These are phyloP conservation scores for Kluyveromyces lactis DNA, from an alignment of 805 yeast genomes.

Conservation along the genomic window DNA sequence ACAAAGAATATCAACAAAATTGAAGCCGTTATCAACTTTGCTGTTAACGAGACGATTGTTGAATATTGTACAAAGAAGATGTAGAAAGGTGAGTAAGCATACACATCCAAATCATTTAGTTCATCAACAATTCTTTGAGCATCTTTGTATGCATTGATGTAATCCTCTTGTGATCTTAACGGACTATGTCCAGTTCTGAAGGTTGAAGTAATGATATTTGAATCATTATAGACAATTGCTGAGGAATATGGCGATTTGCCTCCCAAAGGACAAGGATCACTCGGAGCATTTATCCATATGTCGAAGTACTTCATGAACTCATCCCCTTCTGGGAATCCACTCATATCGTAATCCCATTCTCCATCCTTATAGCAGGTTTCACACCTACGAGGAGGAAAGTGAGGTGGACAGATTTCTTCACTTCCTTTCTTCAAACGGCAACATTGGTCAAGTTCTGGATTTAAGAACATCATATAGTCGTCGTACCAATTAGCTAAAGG, in stretches of 20 bases:
- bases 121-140: conserved; percentile 60
- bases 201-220: conserved; percentile 45
- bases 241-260: conserved; percentile 87
- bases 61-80: conserved; percentile 86
- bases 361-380: conserved; percentile 59
- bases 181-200: conserved; percentile 79
- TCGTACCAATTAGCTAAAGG: conserved; percentile 93
- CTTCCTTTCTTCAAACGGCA: conserved; percentile 59
- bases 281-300: conserved; percentile 76
- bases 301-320: conserved; percentile 65
- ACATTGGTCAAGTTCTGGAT: conserved; percentile 81
- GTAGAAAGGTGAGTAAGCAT: conserved; percentile 91
- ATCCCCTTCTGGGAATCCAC: conserved; percentile 69
- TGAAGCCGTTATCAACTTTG: conserved; percentile 46
- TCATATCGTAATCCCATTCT: conserved; percentile 65
- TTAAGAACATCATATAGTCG: conserved; percentile 78
- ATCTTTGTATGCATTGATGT: conserved; percentile 68
- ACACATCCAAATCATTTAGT: conserved; percentile 49
- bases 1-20: conserved; percentile 41
- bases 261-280: conserved; percentile 90
- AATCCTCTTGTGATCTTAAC: conserved; percentile 73
- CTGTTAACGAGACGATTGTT: conserved; percentile 52
- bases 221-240: conserved; percentile 41
- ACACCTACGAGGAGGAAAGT: conserved; percentile 63
- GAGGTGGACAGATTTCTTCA: conserved; percentile 56